phyloP scores from a whole-genome alignment of 352 stramenopile species.

The Phytophthora pisi region DNA sequence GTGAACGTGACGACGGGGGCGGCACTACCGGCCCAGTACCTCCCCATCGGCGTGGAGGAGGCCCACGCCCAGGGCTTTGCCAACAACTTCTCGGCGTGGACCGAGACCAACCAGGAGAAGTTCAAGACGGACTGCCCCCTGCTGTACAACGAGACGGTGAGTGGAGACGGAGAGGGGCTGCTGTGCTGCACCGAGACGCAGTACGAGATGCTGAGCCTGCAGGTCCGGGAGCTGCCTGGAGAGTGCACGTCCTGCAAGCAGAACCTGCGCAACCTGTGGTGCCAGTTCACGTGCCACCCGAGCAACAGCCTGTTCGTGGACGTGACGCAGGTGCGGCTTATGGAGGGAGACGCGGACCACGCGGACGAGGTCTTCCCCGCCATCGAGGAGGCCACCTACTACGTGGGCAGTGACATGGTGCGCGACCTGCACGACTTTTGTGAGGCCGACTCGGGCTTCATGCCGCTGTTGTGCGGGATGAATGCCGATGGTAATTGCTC shows the following conservation, averaged over 20 bases:
- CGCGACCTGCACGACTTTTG: conserved; percentile 81
- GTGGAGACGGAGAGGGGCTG: conserved; percentile 48
- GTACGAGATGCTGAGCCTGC: conserved; percentile 62
- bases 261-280: conserved; percentile 82
- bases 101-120: conserved; percentile 52
- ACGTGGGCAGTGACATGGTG: conserved; percentile 65
- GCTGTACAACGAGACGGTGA: conserved; percentile 69
- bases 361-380: conserved; percentile 61
- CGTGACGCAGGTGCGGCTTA: conserved; percentile 66
- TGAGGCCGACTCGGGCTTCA: conserved; percentile 55
- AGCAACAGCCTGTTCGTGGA: conserved; percentile 83
- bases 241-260: conserved; percentile 75
- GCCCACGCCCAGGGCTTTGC: conserved; percentile 57
- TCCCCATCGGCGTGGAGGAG: conserved; percentile 63
- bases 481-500: conserved; percentile 59
- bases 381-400: conserved; percentile 75
- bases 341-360: conserved; percentile 56
- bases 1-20: conserved; percentile 47
- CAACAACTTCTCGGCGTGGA: conserved; percentile 82
- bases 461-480: conserved; percentile 50
- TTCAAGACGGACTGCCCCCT: conserved; percentile 75
- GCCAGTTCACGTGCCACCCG: conserved; percentile 79
- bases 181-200: conserved; percentile 84
- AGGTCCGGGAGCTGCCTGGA: conserved; percentile 62
- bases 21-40: conserved; percentile 63